Evolutionary conservation across 2,329 filamentous ascomycete genomes (phyloP), one percentile per base, ranked within the genome.

Genomic region (Penicillium paneum): DNA sequence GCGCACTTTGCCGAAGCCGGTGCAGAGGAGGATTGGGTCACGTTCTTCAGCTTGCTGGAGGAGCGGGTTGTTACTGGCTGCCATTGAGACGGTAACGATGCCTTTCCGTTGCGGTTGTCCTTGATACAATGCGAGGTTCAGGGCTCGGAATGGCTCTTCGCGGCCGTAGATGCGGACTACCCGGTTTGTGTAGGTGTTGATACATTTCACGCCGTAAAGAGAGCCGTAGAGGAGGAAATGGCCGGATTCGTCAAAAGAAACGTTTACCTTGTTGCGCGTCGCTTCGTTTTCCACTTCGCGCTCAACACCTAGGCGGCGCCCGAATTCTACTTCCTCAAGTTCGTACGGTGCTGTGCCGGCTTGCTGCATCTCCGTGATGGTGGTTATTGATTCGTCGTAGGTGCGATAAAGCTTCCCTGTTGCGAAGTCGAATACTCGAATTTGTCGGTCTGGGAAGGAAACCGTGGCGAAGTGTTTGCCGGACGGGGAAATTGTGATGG

Each of bases 191-290:
- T 92, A 87, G 0, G 90, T 97, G 75, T 99, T 99, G 72, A 99
- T 83, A 24, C 97, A 92, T 75, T 99, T 99, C 67, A 93, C 84
- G 21, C 95, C 94, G 39, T 93, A 78, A 63, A 99, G 87, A 11
- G 92, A 96, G 32, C 94, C 94, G 67, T 97, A 99, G 34, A 97
- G 78, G 59, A 99, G 85, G 72, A 99, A 99, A 71, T 99, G 86
- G 5, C 92, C 90, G 1, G 92, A 96, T 75, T 99, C 94, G 71
- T 99, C 94, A 70, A 97, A 99, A 34, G 92, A 85, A 58, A 97
- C 85, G 68, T 96, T 97, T 60, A 88, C 82, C 62, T 90, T 90
- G 64, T 85, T 80, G 42, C 83, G 83, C 34, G 90, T 76, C 0
- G 81, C 72, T 12, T 85, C 79, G 26, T 85, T 85, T 65, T 96